Percentiles rank a stretch among this genome's conserved stretches.
Evolutionary conservation across 805 yeast species (phyloP).

Genomic region (Naumovozyma dairenensis): DNA sequence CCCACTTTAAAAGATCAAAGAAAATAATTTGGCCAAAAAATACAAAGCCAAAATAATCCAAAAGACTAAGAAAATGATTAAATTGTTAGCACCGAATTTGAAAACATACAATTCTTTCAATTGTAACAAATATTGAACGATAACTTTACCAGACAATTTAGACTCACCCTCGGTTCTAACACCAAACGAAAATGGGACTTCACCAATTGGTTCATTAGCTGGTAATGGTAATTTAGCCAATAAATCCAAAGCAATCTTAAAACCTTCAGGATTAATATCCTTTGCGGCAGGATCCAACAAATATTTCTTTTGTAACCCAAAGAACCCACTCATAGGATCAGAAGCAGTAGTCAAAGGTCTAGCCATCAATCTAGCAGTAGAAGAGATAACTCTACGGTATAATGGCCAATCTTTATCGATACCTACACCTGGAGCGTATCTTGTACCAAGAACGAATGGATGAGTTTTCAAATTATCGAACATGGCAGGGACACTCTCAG

Average conservation of each 20-base stretch:
- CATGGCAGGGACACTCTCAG: slow-evolving; percentile 40
- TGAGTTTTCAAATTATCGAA: slow-evolving; percentile 32
- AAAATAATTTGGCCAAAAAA: slow-evolving; percentile 20
- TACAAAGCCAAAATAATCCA: slow-evolving; percentile 26
- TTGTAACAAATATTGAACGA: slow-evolving; percentile 38
- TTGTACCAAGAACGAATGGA: slow-evolving; percentile 41
- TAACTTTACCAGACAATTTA: slow-evolving; percentile 39
- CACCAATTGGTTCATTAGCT: slow-evolving; percentile 32
- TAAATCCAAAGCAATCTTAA: slow-evolving; percentile 41
- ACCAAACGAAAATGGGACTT: slow-evolving; percentile 42
- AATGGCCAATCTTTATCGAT: slow-evolving; percentile 46
- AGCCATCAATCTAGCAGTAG: slow-evolving; percentile 41
- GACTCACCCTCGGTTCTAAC: slow-evolving; percentile 48
- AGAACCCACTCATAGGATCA: slow-evolving; percentile 46
- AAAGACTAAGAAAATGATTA: slow-evolving; percentile 27
- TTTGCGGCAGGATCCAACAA: slow-evolving; percentile 27
- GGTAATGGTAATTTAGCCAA: slow-evolving; percentile 39
- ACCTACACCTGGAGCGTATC: slow-evolving; percentile 47
- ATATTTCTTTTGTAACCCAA: slow-evolving; percentile 40
- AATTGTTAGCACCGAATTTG: slow-evolving; percentile 35
- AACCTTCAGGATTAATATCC: slow-evolving; percentile 36
- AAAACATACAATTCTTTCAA: slow-evolving; percentile 37
- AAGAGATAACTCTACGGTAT: slow-evolving; percentile 39
- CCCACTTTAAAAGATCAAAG: slow-evolving; percentile 17
- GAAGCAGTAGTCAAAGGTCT: slow-evolving; percentile 42